Base-by-base conservation (phyloP, 345 rosid species). In the Moringa oleifera region DNA sequence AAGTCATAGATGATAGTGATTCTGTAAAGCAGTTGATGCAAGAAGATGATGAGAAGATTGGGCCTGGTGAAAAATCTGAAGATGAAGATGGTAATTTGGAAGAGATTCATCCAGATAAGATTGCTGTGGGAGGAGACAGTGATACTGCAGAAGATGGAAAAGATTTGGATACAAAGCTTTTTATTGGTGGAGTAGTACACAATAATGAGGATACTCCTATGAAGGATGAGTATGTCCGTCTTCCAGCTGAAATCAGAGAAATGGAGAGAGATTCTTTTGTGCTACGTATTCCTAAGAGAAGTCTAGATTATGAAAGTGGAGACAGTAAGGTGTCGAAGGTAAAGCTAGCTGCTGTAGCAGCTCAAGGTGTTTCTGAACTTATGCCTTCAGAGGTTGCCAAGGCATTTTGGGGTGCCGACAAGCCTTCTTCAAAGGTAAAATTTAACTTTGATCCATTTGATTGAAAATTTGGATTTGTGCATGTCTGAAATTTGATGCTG, bases 341-440 rank as follows among this genome's bases (percentile, higher is more conserved):
- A 70, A 86, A 82, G 79, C 76, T 86, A 67, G 86, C 90, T 68
- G 86, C 92, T 54, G 56, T 88, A 66, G 89, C 91, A 68, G 87
- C 97, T 65, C 87, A 83, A 77, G 85, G 95, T 64, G 75, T 90
- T 56, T 85, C 96, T 50, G 95, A 90, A 74, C 82, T 94, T 72
- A 88, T 94, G 96, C 97, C 99, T 71, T 69, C 96, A 61, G 97
- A 88, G 61, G 77, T 90, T 68, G 91, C 95, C 52, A 85, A 88
- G 80, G 89, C 87, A 64, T 86, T 93, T 69, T 90, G 84, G 91
- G 72, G 80, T 73, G 66, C 82, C 19, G 88, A 88, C 58, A 88
- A 79, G 69, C 79, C 80, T 80, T 82, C 99, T 73, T 76, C 89
- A 50, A 94, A 90, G 95, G 97, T 90, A 50, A 80, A 75, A 47